These are phyloP conservation scores for Penicillium turbatum DNA, from an alignment of 495 filamentous ascomycete species.

Conservation along the genomic window DNA sequence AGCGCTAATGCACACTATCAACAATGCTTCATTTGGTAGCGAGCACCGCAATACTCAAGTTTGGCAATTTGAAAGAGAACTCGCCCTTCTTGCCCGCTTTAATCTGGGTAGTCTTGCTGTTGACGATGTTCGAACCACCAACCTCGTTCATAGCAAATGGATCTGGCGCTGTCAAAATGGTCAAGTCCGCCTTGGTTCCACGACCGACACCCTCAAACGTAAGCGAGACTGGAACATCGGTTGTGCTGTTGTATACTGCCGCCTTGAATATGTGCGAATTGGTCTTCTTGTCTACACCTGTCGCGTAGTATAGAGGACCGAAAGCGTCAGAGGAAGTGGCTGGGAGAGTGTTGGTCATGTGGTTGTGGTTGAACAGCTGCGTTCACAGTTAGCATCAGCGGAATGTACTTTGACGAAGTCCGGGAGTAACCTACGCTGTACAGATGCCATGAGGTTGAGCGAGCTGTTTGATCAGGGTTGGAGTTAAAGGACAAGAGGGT, in stretches of 20 bases:
- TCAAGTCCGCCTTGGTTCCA: slow-evolving; percentile 49
- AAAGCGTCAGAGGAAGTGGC: slow-evolving; percentile 32
- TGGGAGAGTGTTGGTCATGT: slow-evolving; percentile 44
- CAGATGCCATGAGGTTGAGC: slow-evolving; percentile 41
- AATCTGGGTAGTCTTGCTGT: slow-evolving; percentile 39
- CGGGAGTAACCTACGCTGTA: slow-evolving; percentile 25
- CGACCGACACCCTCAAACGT: slow-evolving; percentile 49
- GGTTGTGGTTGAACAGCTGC: slow-evolving; percentile 40
- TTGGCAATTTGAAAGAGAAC: slow-evolving; percentile 47
- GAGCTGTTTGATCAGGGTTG: slow-evolving; percentile 36
- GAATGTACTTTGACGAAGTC: background rate
- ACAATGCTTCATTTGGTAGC: slow-evolving; percentile 18
- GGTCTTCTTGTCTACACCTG: slow-evolving; percentile 29
- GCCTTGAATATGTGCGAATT: slow-evolving; percentile 53
- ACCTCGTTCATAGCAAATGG: slow-evolving; percentile 38
- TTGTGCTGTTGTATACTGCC: slow-evolving; percentile 63
- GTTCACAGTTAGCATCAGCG: background rate
- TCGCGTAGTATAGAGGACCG: slow-evolving; percentile 45
- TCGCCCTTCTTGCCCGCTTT: slow-evolving; percentile 40
- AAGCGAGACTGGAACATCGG: slow-evolving; percentile 43
- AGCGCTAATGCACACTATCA: background rate
- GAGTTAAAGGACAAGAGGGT: slow-evolving; percentile 45
- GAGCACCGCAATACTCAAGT: slow-evolving; percentile 51
- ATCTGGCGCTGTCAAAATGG: slow-evolving; percentile 52
- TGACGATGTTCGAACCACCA: slow-evolving; percentile 39